These are phyloP conservation scores for Funneliformis mosseae DNA, from an alignment of 192 early-diverging fungal genomes.

Conservation along the genomic window DNA sequence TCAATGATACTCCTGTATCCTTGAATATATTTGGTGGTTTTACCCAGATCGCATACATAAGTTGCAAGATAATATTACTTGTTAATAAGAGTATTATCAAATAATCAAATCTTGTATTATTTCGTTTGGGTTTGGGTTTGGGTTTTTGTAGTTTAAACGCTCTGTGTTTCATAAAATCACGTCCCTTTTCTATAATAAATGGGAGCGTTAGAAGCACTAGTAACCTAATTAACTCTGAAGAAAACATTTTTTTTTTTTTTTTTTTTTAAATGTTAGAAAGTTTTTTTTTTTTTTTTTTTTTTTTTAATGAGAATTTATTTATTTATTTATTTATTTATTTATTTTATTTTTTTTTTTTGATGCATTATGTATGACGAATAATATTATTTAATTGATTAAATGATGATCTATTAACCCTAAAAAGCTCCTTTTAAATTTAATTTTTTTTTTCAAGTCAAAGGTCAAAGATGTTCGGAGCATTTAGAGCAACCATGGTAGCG, in stretches of 20 bases:
- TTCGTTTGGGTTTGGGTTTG: background rate
- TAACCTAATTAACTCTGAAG: conserved; percentile 10
- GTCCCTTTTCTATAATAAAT: background rate
- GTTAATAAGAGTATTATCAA: conserved; percentile 4
- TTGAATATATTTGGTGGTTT: conserved; percentile 17
- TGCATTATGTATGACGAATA: no score
- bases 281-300: no score
- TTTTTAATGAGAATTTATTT: no score
- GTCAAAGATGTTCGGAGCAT: conserved; percentile 27
- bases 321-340: no score
- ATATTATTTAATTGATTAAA: no score
- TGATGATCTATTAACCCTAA: no score
- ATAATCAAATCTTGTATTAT: conserved; percentile 14
- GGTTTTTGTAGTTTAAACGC: background rate
- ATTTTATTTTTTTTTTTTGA: no score
- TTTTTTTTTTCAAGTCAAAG: background rate
- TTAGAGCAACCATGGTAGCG: background rate
- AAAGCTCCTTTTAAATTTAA: no score
- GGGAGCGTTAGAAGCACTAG: conserved; percentile 4
- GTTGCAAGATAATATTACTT: background rate
- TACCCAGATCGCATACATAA: background rate
- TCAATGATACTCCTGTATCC: background rate
- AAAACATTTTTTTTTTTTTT: background rate
- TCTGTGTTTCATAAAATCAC: background rate
- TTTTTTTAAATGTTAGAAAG: background rate